Conservation (phyloP, 2,329 filamentous ascomycete species). For the Phialophora verrucosa region DNA sequence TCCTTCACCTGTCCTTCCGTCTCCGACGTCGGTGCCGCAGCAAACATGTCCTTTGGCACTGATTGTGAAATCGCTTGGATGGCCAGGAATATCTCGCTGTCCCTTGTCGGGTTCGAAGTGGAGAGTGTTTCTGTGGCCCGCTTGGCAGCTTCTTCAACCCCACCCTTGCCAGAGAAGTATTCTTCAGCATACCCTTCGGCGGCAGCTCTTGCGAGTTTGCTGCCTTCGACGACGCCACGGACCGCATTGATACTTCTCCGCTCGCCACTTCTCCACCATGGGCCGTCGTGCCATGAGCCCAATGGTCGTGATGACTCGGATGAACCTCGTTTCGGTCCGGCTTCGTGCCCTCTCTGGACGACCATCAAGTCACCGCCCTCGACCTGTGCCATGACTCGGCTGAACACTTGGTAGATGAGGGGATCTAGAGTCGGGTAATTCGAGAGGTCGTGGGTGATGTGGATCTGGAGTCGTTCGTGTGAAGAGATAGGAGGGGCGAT, state of each 20-base stretch:
- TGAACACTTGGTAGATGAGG: conserved; percentile 88
- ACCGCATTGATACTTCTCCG: conserved; percentile 79
- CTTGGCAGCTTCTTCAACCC: conserved; percentile 78
- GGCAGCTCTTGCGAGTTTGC: conserved; percentile 85
- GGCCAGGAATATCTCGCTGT: conserved; percentile 93
- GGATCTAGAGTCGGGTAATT: conserved; percentile 95
- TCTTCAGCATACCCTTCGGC: conserved; percentile 87
- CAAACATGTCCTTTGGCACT: conserved; percentile 69
- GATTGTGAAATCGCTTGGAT: conserved; percentile 81
- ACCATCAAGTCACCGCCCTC: conserved; percentile 95
- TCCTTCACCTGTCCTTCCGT: conserved; percentile 41
- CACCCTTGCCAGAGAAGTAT: conserved; percentile 78
- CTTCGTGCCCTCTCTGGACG: conserved; percentile 90
- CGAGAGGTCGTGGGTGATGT: conserved; percentile 94
- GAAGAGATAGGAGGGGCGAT: conserved; percentile 95
- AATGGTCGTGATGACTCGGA: conserved; percentile 61
- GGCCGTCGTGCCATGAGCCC: conserved; percentile 85
- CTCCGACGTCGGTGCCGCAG: conserved; percentile 57
- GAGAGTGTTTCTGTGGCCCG: conserved; percentile 78
- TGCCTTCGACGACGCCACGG: conserved; percentile 80
- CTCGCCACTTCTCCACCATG: conserved; percentile 82
- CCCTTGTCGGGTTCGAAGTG: conserved; percentile 87
- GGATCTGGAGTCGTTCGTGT: conserved; percentile 94
- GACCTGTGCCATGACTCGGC: conserved; percentile 97
- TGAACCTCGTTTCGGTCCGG: conserved; percentile 69